Percentiles rank a stretch among this genome's conserved stretches.
phyloP scores from a whole-genome alignment of 1,139 yeast genomes.

The Scheffersomyces lignicola region DNA sequence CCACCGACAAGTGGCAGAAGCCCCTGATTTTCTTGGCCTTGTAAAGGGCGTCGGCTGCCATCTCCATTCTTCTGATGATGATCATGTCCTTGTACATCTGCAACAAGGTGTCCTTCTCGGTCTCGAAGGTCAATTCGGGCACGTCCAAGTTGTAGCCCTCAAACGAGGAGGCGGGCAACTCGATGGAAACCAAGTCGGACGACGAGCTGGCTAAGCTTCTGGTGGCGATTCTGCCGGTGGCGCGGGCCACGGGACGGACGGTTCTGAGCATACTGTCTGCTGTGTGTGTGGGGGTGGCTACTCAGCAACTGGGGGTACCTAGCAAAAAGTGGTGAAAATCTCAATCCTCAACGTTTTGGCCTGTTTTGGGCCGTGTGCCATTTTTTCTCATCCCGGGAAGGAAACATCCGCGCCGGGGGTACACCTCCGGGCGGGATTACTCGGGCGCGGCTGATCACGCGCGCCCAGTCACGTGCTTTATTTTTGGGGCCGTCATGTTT shows the following conservation, averaged over 20 bases:
- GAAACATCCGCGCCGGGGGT: too few species aligned
- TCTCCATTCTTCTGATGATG: constrained; percentile 93
- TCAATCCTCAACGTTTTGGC: too few species aligned
- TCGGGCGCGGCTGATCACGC: too few species aligned
- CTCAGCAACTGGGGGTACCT: too few species aligned
- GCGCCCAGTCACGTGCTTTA: too few species aligned
- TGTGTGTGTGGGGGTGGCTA: not conserved
- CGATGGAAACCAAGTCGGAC: constrained; percentile 48
- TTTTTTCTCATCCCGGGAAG: too few species aligned
- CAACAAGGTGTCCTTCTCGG: constrained; percentile 76
- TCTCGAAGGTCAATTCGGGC: constrained; percentile 71
- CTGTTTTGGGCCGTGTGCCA: too few species aligned
- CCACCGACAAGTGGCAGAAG: constrained; percentile 97
- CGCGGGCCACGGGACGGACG: constrained; percentile 9
- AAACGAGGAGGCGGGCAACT: constrained; percentile 76
- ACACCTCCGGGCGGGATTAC: too few species aligned
- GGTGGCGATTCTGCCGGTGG: constrained; percentile 15
- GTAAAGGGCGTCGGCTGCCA: constrained; percentile 97
- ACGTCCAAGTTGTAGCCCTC: constrained; percentile 80
- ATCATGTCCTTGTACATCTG: constrained; percentile 98
- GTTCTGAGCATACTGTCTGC: constrained; percentile 1
- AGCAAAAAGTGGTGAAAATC: too few species aligned
- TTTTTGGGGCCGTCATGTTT: too few species aligned
- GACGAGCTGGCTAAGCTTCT: constrained; percentile 38
- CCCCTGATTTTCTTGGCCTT: constrained; percentile 99